phyloP scores from a whole-genome alignment of 2,329 filamentous ascomycete genomes.

The Fusarium denticulatum region DNA sequence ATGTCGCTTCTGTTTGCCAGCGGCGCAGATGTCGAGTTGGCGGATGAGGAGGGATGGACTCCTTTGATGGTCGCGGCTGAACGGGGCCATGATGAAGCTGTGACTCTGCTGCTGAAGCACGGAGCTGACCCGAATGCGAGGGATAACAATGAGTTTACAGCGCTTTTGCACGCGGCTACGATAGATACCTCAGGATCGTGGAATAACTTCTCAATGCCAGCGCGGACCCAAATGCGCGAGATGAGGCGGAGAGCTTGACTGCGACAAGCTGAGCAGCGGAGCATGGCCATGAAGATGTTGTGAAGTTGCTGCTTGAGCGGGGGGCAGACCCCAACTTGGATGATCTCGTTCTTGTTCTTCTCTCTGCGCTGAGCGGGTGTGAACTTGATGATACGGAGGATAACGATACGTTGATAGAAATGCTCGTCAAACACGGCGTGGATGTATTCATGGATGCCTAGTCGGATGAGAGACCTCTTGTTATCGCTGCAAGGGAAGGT shows the following conservation, averaged over 20 bases:
- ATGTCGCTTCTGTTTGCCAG: neutral
- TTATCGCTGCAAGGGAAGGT: rapidly evolving
- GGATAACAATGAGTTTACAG: neutral
- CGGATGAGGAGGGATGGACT: neutral
- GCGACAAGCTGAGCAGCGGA: neutral
- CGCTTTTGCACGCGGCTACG: neutral
- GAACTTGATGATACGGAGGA: rapidly evolving
- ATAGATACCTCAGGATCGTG: rapidly evolving
- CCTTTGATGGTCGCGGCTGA: neutral
- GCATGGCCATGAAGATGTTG: neutral
- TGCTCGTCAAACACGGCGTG: neutral
- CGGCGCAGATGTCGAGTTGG: neutral
- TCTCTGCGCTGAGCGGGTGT: rapidly evolving
- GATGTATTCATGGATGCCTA: neutral
- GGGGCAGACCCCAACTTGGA: rapidly evolving
- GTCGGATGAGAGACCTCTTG: neutral
- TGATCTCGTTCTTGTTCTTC: no score
- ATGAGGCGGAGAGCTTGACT: rapidly evolving
- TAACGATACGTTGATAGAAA: neutral
- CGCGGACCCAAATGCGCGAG: neutral
- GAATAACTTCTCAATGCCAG: rapidly evolving
- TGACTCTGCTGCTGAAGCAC: neutral
- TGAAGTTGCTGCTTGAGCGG: neutral
- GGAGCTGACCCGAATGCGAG: neutral
- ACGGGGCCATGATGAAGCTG: neutral